Percentiles rank a stretch among this genome's conserved stretches.
Evolutionary conservation across 225 moss, liverwort and hornwort species (phyloP).

Genomic region (Anthoceros angustus): DNA sequence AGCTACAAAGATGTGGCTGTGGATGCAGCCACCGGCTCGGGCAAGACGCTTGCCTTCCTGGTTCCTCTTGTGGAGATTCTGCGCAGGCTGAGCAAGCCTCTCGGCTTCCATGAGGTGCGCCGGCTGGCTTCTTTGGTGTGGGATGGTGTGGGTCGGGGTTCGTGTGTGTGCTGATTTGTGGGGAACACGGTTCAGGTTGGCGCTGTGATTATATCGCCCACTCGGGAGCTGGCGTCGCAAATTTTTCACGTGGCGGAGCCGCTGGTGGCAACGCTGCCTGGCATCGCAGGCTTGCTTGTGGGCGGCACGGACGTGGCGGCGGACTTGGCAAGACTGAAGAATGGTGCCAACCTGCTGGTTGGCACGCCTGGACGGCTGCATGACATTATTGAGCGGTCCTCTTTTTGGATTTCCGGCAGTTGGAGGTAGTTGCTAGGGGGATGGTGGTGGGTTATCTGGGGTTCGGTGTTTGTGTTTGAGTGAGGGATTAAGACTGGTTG

Average conservation of each 20-base stretch:
- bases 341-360: slow-evolving; percentile 71
- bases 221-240: slow-evolving; percentile 84
- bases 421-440: slow-evolving; percentile 34
- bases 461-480: too few species aligned
- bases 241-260: slow-evolving; percentile 68
- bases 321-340: slow-evolving; percentile 63
- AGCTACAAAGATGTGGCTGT: slow-evolving; percentile 86
- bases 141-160: too few species aligned
- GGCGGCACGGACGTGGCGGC: slow-evolving; percentile 83
- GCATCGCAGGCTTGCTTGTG: slow-evolving; percentile 50
- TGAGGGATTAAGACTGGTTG: background rate
- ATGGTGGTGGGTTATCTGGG: background rate
- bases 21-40: slow-evolving; percentile 94
- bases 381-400: slow-evolving; percentile 77
- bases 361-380: slow-evolving; percentile 94
- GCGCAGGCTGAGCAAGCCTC: slow-evolving; percentile 45
- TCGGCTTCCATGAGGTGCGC: background rate
- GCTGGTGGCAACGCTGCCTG: slow-evolving; percentile 54
- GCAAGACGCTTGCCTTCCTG: slow-evolving; percentile 80
- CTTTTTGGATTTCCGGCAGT: slow-evolving; percentile 65
- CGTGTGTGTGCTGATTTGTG: background rate
- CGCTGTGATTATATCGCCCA: slow-evolving; percentile 84
- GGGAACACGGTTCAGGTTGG: slow-evolving; percentile 70
- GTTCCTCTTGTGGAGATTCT: slow-evolving; percentile 80
- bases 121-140: slow-evolving; percentile 39